Base-by-base conservation (phyloP, 768 basidiomycete species). In the Lactifluus subvellereus region DNA sequence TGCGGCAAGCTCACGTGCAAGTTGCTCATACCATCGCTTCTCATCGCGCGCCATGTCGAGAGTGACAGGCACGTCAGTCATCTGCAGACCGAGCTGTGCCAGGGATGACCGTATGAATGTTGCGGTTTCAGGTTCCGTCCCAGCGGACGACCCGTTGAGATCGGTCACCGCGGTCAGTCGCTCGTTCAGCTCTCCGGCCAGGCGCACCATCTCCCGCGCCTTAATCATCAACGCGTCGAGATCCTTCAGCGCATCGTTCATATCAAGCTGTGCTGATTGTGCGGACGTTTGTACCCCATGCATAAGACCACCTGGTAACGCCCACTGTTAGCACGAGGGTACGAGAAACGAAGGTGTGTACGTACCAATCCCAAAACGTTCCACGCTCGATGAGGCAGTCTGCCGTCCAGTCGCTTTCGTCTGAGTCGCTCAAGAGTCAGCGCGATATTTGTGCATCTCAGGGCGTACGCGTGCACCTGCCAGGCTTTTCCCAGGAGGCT, bases 211-310 rank as follows among this genome's bases (percentile, higher is more conserved):
- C 68, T 95, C 93, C 66, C 85, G 88, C 1, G 94, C 94, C 71
- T 95, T 91, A 53, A 87, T 78, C 89, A 91, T 94, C 51, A 98
- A 75, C 0, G 88, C 88, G 71, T 98, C 93, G 38, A 98, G 81
- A 70, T 98, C 97, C 67, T 85, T 79, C 37, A 98, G 78, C 0
- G 94, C 90, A 66, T 86, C 84, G 30, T 80, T 79, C 76, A 98
- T 82, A 66, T 86, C 79, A 8, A 80, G 81, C 50, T 85, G 81
- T 16, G 85, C 78, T 5, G 79, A 81, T 68, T 86, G 81, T 1
- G 85, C 83, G 9, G 85, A 83, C 14, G 80, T 77, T 72, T 90
- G 85, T 47, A 94, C 89, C 2, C 79, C 82, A 60, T 84, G 84
- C 52, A 98, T 75, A 65, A 98, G 92, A 1, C 92, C 90, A 73